Percentiles rank a stretch among this genome's conserved stretches.
These are phyloP conservation scores for Hericium alpestre DNA, from an alignment of 768 basidiomycete species.

Conservation along the genomic window DNA sequence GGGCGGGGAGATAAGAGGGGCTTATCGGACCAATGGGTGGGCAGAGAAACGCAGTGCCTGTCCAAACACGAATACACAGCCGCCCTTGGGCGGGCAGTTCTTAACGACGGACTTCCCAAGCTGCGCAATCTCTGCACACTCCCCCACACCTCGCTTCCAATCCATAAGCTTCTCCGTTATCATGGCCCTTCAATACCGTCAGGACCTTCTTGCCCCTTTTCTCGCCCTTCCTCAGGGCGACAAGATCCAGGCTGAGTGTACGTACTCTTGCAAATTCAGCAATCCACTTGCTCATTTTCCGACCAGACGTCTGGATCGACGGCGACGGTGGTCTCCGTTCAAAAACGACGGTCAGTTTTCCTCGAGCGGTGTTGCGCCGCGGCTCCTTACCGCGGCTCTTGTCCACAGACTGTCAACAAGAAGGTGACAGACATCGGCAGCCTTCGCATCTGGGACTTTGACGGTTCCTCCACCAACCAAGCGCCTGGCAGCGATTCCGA, in stretches of 20 bases:
- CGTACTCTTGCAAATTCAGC: slow-evolving; percentile 16
- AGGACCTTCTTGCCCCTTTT: slow-evolving; percentile 84
- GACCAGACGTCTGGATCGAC: slow-evolving; percentile 93
- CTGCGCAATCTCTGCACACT: background rate
- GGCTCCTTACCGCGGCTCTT: slow-evolving; percentile 4
- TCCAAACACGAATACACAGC: slow-evolving; percentile 1
- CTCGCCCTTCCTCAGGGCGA: slow-evolving; percentile 84
- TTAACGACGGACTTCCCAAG: background rate
- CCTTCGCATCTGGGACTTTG: slow-evolving; percentile 98
- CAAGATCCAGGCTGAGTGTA: slow-evolving; percentile 92
- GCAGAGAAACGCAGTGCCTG: background rate
- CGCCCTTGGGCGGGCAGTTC: background rate
- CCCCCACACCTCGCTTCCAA: background rate
- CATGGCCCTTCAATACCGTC: slow-evolving; percentile 41
- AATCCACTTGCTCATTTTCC: slow-evolving; percentile 13
- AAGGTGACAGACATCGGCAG: slow-evolving; percentile 80
- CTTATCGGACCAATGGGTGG: background rate
- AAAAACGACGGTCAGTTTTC: slow-evolving; percentile 75
- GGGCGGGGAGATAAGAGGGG: background rate
- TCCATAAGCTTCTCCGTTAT: slow-evolving; percentile 6
- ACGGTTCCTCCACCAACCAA: slow-evolving; percentile 95
- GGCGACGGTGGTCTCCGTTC: slow-evolving; percentile 89
- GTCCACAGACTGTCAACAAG: slow-evolving; percentile 68
- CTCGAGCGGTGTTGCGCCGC: background rate
- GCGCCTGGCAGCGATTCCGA: slow-evolving; percentile 94